Evolutionary conservation across 2,329 filamentous ascomycete genomes (phyloP).

Genomic region (Lecanicillium sp.): DNA sequence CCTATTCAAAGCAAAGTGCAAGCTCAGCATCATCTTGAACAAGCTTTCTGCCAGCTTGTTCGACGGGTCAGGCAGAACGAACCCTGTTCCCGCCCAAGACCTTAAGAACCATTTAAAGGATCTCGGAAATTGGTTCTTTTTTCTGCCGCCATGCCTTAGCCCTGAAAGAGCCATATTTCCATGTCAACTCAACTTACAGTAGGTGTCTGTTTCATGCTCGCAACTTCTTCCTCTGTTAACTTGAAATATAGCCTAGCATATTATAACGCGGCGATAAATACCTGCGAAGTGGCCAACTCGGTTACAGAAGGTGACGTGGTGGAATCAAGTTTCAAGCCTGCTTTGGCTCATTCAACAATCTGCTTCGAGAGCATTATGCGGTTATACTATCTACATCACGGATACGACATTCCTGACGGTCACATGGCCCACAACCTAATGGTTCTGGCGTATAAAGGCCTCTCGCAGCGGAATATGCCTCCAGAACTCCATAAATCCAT

Average conservation of each 20-base stretch:
- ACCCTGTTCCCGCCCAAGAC: slow-evolving; percentile 6
- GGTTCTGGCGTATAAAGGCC: neutral
- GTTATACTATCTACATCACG: slow-evolving; percentile 26
- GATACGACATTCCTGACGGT: slow-evolving; percentile 10
- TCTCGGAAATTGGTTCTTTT: slow-evolving; percentile 17
- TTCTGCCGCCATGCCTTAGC: slow-evolving; percentile 14
- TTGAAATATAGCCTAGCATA: neutral
- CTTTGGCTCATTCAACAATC: slow-evolving; percentile 13
- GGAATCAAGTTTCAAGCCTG: slow-evolving; percentile 7
- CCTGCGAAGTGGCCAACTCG: slow-evolving; percentile 5
- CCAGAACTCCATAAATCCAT: neutral
- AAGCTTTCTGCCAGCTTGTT: slow-evolving; percentile 11
- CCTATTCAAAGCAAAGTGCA: slow-evolving; percentile 17
- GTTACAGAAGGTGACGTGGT: neutral
- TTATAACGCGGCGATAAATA: neutral
- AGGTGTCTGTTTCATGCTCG: slow-evolving; percentile 8
- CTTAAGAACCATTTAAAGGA: slow-evolving; percentile 9
- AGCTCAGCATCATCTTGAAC: slow-evolving; percentile 21
- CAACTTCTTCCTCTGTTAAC: neutral
- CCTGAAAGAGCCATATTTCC: slow-evolving; percentile 18
- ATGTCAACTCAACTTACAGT: slow-evolving; percentile 23
- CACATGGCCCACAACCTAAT: neutral
- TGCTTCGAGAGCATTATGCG: slow-evolving; percentile 23
- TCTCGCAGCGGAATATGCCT: neutral
- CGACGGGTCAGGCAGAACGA: neutral